Evolutionary conservation across 306 rosid genomes (phyloP), one percentile per base, ranked within the genome.

Genomic region (Fragaria ananassa): DNA sequence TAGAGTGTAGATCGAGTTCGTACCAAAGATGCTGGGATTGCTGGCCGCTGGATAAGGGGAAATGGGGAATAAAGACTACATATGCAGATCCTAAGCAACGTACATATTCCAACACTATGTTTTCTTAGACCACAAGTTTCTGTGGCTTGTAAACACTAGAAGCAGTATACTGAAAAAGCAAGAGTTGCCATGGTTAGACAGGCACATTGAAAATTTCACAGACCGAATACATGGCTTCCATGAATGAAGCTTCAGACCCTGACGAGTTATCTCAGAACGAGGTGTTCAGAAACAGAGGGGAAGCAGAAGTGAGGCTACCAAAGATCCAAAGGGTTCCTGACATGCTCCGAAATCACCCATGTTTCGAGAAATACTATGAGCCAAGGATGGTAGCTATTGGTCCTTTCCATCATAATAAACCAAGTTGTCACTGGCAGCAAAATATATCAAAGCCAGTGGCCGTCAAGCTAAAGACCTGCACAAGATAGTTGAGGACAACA

Each of bases 351-450:
- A 13, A 13, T 46, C 51, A 13, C 51, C 51, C 18, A 58, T 0
- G 2, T 17, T 4, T 17, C 39, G 11, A 5, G 0, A 72, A 54
- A 44, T 77, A 17, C 49, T 71, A 63, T 34, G 37, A 53, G 65
- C 85, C 85, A 12, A 76, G 54, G 35, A 63, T 18, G 19, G 47
- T 72, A 23, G 63, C 78, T 23, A 12, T 81, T 2, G 81, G 85
- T 23, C 85, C 81, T 17, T 44, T 72, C 71, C 81, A 71, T 46
- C 70, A 64, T 53, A 54, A 34, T 1, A 70, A 66, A 2, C 21
- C 2, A 17, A 53, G 41, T 29, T 74, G 67, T 50, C 0, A 4
- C 3, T 76, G 75, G 27, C 84, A 11, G 4, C 1, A 2, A 10
- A 0, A 9, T 81, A 53, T 50, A 27, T 65, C 21, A 0, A 23